phyloP scores from a whole-genome alignment of 495 filamentous ascomycete species.

The Penicillium subrubescens region DNA sequence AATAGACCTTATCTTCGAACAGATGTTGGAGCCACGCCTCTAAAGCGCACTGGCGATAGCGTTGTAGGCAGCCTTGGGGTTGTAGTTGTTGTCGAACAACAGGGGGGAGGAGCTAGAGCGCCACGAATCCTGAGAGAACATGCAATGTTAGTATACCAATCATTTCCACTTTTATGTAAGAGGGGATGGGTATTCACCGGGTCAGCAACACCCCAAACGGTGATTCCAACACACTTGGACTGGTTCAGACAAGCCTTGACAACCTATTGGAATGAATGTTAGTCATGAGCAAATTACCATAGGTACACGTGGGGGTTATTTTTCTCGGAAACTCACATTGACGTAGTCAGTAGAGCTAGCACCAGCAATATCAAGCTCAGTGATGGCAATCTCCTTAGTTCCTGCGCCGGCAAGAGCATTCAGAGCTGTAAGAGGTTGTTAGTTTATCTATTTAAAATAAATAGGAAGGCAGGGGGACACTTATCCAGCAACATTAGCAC shows the following conservation, averaged over 20 bases:
- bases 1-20: background rate
- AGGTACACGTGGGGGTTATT: too few species aligned
- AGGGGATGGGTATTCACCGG: background rate
- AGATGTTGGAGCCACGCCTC: background rate
- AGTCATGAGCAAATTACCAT: background rate
- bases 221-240: constrained; percentile 71
- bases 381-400: constrained; percentile 60
- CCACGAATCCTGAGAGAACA: background rate
- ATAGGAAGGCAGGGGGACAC: background rate
- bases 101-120: background rate
- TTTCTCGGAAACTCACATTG: constrained; percentile 29
- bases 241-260: constrained; percentile 65
- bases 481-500: constrained; percentile 15
- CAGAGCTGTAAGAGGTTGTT: constrained; percentile 45
- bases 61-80: background rate
- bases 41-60: background rate
- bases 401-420: constrained; percentile 55
- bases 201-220: constrained; percentile 76
- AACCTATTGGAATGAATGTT: constrained; percentile 31
- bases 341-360: constrained; percentile 62
- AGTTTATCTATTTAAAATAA: too few species aligned
- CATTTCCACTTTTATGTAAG: background rate
- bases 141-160: background rate
- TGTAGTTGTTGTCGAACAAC: constrained; percentile 1
- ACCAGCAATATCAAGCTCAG: constrained; percentile 67